phyloP scores from a whole-genome alignment of 2,329 filamentous ascomycete genomes.

The Fusarium beomiforme region DNA sequence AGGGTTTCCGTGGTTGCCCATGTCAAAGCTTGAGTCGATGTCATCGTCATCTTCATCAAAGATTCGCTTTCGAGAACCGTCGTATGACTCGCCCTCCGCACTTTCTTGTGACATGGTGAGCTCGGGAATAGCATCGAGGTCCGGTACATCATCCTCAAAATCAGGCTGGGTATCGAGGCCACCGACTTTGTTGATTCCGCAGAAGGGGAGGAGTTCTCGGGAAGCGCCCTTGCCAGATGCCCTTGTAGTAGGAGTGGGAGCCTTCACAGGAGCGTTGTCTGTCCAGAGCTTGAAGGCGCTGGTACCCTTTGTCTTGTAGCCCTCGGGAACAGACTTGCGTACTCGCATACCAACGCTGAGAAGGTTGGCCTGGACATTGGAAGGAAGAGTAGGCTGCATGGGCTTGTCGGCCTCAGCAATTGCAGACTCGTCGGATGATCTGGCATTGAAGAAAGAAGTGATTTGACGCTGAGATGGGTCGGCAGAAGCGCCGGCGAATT shows the following conservation, averaged over 20 bases:
- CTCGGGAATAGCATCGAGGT: conserved; percentile 55
- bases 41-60: conserved; percentile 56
- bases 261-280: conserved; percentile 43
- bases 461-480: conserved; percentile 70
- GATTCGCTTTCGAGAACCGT: conserved; percentile 58
- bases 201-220: conserved; percentile 80
- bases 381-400: conserved; percentile 64
- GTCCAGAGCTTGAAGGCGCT: conserved; percentile 64
- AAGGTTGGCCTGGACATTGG: conserved; percentile 80
- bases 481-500: conserved; percentile 67
- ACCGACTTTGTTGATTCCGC: conserved; percentile 80
- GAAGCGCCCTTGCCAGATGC: conserved; percentile 45
- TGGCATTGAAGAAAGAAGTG: conserved; percentile 67
- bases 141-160: conserved; percentile 45
- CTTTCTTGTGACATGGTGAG: conserved; percentile 67
- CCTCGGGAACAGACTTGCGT: conserved; percentile 91
- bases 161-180: conserved; percentile 70
- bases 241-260: conserved; percentile 5
- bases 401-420: conserved; percentile 40
- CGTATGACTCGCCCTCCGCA: conserved; percentile 49
- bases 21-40: conserved; percentile 52
- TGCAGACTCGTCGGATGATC: conserved; percentile 45
- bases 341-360: conserved; percentile 93
- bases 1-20: conserved; percentile 51
- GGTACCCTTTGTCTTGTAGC: conserved; percentile 79